Evolutionary conservation across 2,329 filamentous ascomycete genomes (phyloP).

Genomic region (Tolypocladium endophyticum): DNA sequence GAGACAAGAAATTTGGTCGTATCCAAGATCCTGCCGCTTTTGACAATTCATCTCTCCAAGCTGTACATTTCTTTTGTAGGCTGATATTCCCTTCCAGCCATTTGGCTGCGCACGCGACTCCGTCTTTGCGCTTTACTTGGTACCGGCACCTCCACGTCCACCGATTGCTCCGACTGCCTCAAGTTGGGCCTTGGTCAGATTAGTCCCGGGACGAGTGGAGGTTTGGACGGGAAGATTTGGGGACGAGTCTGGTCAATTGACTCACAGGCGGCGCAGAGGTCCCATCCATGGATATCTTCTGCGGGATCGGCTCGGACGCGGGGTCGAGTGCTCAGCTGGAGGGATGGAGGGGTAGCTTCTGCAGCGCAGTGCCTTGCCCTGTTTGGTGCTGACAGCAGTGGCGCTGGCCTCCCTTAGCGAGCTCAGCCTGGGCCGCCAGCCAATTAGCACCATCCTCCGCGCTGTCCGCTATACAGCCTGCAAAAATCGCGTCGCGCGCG

Average conservation of each 20-base stretch:
- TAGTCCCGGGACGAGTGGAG: background rate
- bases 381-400: background rate
- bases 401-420: background rate
- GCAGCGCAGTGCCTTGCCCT: background rate
- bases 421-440: background rate
- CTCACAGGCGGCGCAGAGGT: background rate
- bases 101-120: background rate
- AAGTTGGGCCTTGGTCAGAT: conserved; percentile 10
- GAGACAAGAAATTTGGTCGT: background rate
- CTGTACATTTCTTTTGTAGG: background rate
- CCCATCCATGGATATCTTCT: background rate
- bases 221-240: background rate
- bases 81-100: background rate
- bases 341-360: background rate
- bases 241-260: background rate
- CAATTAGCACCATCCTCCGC: background rate
- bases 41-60: background rate
- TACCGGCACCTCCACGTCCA: conserved; percentile 10
- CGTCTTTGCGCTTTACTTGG: background rate
- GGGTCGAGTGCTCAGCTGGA: background rate
- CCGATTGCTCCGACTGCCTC: conserved; percentile 11
- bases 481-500: conserved; percentile 1
- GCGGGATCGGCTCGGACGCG: background rate
- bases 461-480: background rate
- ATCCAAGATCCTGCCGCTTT: background rate